Percentiles rank a stretch among this genome's conserved stretches.
phyloP scores from a whole-genome alignment of 2,329 filamentous ascomycete species.

The Hymenoscyphus linearis region DNA sequence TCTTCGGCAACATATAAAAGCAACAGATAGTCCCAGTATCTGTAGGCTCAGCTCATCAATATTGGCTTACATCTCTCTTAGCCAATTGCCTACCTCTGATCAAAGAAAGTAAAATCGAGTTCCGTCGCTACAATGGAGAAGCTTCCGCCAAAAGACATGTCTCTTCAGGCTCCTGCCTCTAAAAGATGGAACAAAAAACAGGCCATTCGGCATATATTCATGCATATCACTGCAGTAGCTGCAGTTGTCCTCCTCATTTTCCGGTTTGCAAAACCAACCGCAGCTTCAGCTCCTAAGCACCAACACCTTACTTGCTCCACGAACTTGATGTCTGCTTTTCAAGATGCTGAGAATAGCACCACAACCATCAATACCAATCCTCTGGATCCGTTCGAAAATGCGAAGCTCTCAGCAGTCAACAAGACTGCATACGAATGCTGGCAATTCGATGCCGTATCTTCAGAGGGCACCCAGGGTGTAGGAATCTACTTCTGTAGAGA shows the following conservation, averaged over 20 bases:
- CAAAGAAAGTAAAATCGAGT: too few relatives aligned
- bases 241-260: background rate
- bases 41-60: background rate
- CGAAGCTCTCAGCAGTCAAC: slow-evolving; percentile 9
- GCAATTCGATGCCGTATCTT: slow-evolving; percentile 9
- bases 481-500: slow-evolving; percentile 6
- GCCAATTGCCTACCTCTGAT: too few relatives aligned
- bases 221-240: background rate
- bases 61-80: too few relatives aligned
- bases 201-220: background rate
- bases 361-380: slow-evolving; percentile 49
- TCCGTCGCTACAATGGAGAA: too few relatives aligned
- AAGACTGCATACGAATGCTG: slow-evolving; percentile 7
- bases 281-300: background rate
- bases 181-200: background rate
- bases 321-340: background rate
- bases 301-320: background rate
- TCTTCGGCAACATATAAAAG: background rate
- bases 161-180: background rate
- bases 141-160: background rate
- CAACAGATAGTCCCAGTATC: background rate
- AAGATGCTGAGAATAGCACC: slow-evolving; percentile 37
- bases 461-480: slow-evolving; percentile 17
- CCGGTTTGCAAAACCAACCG: background rate
- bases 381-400: slow-evolving; percentile 34